Percentiles rank a stretch among this genome's conserved stretches.
Conservation (phyloP, 306 rosid species). For the Leucaena leucocephala region DNA sequence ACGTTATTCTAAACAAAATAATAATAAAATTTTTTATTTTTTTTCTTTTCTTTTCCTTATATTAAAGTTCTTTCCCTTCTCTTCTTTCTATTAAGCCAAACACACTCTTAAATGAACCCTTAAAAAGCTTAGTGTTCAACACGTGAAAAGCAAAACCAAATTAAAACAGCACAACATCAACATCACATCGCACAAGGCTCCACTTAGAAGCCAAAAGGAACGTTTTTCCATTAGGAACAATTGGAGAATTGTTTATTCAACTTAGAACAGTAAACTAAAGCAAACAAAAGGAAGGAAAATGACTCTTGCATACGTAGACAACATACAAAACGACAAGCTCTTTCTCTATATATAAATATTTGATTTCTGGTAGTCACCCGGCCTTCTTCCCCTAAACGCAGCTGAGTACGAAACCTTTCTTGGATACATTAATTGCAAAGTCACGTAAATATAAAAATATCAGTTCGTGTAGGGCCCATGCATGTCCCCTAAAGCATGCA, state of each 20-base stretch:
- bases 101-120: not conserved
- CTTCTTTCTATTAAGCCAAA: no score
- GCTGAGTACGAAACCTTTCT: not conserved
- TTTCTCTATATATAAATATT: not conserved
- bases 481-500: not conserved
- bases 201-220: not conserved
- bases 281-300: not conserved
- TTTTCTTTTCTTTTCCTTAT: no score
- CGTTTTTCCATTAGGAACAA: slow-evolving; percentile 1
- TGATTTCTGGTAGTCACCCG: not conserved
- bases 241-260: slow-evolving; percentile 22
- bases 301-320: not conserved
- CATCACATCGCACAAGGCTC: not conserved
- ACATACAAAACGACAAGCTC: not conserved
- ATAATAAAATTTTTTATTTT: no score
- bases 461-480: not conserved
- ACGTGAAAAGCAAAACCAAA: no score
- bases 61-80: no score
- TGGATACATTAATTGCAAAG: not conserved
- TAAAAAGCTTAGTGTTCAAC: not conserved
- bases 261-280: not conserved
- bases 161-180: not conserved
- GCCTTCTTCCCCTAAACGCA: not conserved
- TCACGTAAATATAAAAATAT: not conserved
- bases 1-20: no score